These are phyloP conservation scores for Aschersonia sp. DNA, from an alignment of 2,329 filamentous ascomycete genomes.

Conservation along the genomic window DNA sequence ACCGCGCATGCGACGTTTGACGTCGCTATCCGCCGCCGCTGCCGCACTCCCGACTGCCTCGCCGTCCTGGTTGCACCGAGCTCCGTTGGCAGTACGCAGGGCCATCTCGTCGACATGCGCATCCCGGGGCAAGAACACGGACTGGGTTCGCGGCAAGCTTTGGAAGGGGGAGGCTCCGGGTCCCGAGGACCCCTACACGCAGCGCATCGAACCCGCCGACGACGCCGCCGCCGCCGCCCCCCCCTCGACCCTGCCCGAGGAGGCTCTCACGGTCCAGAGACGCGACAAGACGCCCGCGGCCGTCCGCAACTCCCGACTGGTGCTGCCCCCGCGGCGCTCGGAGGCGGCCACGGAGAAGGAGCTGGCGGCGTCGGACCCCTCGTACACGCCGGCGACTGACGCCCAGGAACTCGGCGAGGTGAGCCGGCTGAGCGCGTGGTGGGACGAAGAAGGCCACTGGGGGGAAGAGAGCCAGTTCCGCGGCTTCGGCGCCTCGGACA, in stretches of 20 bases:
- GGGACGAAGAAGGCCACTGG: constrained; percentile 40
- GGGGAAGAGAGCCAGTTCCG: constrained; percentile 26
- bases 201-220: constrained; percentile 14
- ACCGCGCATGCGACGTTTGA: no score
- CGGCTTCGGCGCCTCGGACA: constrained; percentile 25
- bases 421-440: constrained; percentile 34
- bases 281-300: constrained; percentile 11
- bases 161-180: constrained; percentile 25
- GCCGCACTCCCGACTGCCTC: no score
- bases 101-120: constrained; percentile 20
- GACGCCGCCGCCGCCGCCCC: no score
- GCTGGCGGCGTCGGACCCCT: constrained; percentile 13
- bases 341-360: constrained; percentile 19
- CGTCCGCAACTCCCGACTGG: constrained; percentile 15
- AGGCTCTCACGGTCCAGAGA: constrained; percentile 11
- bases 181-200: constrained; percentile 23
- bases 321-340: constrained; percentile 17
- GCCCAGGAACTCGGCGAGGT: constrained; percentile 31
- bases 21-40: no score
- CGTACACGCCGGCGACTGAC: constrained; percentile 32
- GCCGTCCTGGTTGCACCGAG: constrained; percentile 8
- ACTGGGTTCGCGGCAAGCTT: constrained; percentile 24
- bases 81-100: constrained; percentile 12
- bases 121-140: constrained; percentile 16
- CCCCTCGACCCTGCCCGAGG: constrained; percentile 14